Base-by-base conservation (phyloP, 2,329 filamentous ascomycete genomes). In the Ophiostoma ips region DNA sequence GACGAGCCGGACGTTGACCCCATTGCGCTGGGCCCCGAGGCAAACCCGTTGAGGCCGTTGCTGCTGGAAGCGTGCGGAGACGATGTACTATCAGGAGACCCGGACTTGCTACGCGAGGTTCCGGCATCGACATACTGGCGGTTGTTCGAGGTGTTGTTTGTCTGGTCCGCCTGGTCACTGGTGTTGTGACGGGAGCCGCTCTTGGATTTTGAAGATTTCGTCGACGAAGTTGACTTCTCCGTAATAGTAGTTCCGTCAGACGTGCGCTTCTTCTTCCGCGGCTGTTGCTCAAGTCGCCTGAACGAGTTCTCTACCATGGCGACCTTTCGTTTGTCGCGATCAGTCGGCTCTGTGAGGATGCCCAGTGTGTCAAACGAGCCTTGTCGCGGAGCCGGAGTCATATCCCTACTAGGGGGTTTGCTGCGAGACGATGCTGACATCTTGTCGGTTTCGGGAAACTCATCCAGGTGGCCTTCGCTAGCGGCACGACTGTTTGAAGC, bases 261-360 rank as follows among this genome's bases (percentile, higher is more conserved):
- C 2, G 67, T 63, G 8, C 77, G 71, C 60, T 82, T 82, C 66
- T 81, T 80, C 62, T 82, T 83, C 30, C 72, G 70, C 0, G 69
- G 68, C 1, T 75, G 60, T 31, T 77, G 75, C 57, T 77, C 78
- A 72, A 79, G 77, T 19, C 71, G 77, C 50, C 76, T 71, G 60
- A 83, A 77, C 2, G 75, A 70, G 52, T 81, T 76, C 56, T 83
- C 79, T 0, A 81, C 71, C 72, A 79, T 79, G 18, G 77, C 75
- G 11, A 83, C 72, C 57, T 83, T 83, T 34, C 79, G 69, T 63
- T 83, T 83, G 54, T 83, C 79, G 30, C 79, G 72, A 55, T 83
- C 78, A 1, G 79, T 81, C 7, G 74, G 76, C 55, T 80, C 78
- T 0, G 77, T 81, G 51, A 81, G 64, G 56, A 81, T 79, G 4